A percentile compares a stretch with the other conserved stretches of the same genome.
Conservation (phyloP, 1,284 basidiomycete species). For the Leucoagaricus sp. region DNA sequence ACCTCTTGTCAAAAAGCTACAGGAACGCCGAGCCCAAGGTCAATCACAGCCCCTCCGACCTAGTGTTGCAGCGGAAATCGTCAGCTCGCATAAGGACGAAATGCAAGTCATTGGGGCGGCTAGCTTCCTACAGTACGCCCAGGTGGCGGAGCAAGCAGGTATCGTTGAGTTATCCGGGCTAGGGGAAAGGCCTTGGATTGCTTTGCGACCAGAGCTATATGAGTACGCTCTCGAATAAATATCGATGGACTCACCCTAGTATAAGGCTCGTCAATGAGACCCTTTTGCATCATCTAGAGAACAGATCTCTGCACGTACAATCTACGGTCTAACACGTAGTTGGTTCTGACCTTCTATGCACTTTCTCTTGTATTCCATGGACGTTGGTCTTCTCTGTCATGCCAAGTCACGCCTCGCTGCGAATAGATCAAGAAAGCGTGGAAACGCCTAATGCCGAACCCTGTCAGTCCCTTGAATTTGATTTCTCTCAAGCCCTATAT, state of each 20-base stretch:
- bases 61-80: constrained; percentile 36
- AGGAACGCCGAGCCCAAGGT: constrained; percentile 33
- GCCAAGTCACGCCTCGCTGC: no score
- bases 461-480: no score
- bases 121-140: constrained; percentile 44
- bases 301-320: no score
- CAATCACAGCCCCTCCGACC: constrained; percentile 37
- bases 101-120: constrained; percentile 41
- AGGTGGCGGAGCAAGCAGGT: constrained; percentile 41
- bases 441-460: no score
- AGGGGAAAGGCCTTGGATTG: constrained; percentile 44
- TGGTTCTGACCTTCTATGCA: no score
- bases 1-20: constrained; percentile 22
- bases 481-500: no score
- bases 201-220: constrained; percentile 33
- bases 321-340: no score
- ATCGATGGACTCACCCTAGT: background rate
- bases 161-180: constrained; percentile 45
- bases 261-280: no score
- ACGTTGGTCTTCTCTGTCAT: no score
- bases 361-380: no score
- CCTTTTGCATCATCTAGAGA: no score
- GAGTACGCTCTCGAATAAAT: background rate
- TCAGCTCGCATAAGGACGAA: constrained; percentile 31
- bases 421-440: no score